phyloP scores from a whole-genome alignment of 2,329 filamentous ascomycete genomes.

The Hypoxylon sp. region DNA sequence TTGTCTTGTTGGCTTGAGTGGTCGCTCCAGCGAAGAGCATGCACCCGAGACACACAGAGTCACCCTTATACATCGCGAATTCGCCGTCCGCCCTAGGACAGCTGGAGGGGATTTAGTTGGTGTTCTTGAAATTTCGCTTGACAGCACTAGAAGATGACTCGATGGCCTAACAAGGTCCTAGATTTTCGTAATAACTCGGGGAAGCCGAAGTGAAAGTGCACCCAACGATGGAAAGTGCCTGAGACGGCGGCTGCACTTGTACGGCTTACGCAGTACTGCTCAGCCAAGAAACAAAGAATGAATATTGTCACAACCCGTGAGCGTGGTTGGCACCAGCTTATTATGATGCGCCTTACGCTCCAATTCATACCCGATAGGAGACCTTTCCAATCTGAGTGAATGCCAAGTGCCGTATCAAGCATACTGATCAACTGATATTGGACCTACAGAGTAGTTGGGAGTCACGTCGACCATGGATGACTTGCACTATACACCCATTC shows the following conservation, averaged over 20 bases:
- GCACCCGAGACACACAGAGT: slow-evolving; percentile 15
- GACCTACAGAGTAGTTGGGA: not conserved
- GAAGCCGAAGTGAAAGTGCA: not conserved
- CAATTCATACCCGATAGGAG: slow-evolving; percentile 1
- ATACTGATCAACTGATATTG: slow-evolving; percentile 29
- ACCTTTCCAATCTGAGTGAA: not conserved
- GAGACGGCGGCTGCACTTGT: not conserved
- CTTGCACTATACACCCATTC: slow-evolving; percentile 21
- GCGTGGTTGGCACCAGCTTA: not conserved
- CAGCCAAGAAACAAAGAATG: not conserved
- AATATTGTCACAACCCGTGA: not conserved
- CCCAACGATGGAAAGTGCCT: not conserved
- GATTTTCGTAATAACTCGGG: not conserved
- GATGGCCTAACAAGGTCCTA: not conserved
- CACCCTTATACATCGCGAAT: slow-evolving; percentile 31
- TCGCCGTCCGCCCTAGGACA: not conserved
- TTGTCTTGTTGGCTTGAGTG: slow-evolving; percentile 13
- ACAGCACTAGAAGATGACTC: not conserved
- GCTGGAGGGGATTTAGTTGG: not conserved
- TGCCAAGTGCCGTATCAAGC: slow-evolving; percentile 11
- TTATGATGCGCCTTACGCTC: slow-evolving; percentile 1
- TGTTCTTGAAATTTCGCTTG: not conserved
- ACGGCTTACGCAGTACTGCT: not conserved
- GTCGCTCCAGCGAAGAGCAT: slow-evolving; percentile 17
- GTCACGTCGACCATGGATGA: slow-evolving; percentile 14